A percentile compares a stretch with the other conserved stretches of the same genome.
These are phyloP conservation scores for Rhizoctonia solani DNA, from an alignment of 1,284 basidiomycete genomes.

Conservation along the genomic window DNA sequence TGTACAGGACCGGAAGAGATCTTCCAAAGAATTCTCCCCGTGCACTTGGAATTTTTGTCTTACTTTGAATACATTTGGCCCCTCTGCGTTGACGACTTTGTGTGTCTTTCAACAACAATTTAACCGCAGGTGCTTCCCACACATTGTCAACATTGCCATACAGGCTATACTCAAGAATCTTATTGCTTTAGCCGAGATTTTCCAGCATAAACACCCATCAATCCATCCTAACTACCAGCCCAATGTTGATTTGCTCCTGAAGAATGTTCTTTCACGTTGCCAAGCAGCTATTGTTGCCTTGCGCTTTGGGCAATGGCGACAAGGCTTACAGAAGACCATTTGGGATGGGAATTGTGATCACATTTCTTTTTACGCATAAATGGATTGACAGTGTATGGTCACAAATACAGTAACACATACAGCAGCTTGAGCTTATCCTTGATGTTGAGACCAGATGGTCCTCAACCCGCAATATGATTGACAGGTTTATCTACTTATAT, in stretches of 20 bases:
- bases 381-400: too few relatives aligned
- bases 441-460: slow-evolving; percentile 18
- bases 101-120: not conserved
- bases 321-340: not conserved
- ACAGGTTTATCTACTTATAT: slow-evolving; percentile 19
- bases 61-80: too few relatives aligned
- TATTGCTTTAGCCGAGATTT: not conserved
- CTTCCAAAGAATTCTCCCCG: not conserved
- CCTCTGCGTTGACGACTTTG: not conserved
- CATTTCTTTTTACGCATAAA: not conserved
- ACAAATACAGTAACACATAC: not conserved
- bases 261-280: not conserved
- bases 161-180: not conserved
- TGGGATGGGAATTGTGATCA: not conserved
- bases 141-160: slow-evolving; percentile 7
- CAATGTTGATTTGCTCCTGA: not conserved
- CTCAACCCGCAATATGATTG: slow-evolving; percentile 26
- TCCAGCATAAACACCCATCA: not conserved
- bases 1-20: not conserved
- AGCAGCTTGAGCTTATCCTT: slow-evolving; percentile 2
- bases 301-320: slow-evolving; percentile 6
- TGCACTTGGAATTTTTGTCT: not conserved
- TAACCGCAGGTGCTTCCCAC: slow-evolving; percentile 7
- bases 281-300: not conserved
- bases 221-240: not conserved